Evolutionary conservation across 2,329 filamentous ascomycete species (phyloP).

Genomic region (Trichoderma brevicompactum): DNA sequence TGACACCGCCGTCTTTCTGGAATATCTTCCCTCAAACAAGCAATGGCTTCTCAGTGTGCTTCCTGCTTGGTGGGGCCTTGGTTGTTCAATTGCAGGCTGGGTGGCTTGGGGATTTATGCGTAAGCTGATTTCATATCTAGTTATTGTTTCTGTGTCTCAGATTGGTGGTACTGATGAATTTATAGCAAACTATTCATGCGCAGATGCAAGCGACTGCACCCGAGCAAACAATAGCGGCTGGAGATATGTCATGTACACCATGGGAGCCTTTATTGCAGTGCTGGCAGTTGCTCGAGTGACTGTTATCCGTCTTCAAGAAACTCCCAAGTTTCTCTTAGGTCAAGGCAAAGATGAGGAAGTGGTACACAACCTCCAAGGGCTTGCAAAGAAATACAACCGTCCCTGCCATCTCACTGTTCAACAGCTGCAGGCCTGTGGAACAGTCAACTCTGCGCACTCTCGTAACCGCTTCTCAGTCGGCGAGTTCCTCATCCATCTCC

Average conservation of each 20-base stretch:
- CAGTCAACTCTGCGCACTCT: constrained; percentile 37
- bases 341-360: constrained; percentile 57
- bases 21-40: constrained; percentile 54
- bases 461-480: constrained; percentile 32
- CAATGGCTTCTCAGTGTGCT: constrained; percentile 69
- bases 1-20: constrained; percentile 59
- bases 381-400: constrained; percentile 48
- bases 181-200: constrained; percentile 36
- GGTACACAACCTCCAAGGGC: constrained; percentile 46
- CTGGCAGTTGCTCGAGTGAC: constrained; percentile 59
- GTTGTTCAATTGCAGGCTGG: constrained; percentile 52
- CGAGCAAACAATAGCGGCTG: constrained; percentile 54
- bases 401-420: constrained; percentile 47
- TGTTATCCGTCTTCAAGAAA: constrained; percentile 60
- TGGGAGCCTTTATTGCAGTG: constrained; percentile 51
- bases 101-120: constrained; percentile 55
- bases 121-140: not conserved
- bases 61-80: constrained; percentile 57
- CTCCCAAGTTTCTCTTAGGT: constrained; percentile 62
- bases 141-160: not conserved
- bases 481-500: constrained; percentile 53
- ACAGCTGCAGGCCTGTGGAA: constrained; percentile 46
- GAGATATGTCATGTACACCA: constrained; percentile 54
- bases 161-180: not conserved
- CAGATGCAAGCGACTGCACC: constrained; percentile 46